These are phyloP conservation scores for Pseudogymnoascus pannorum DNA, from an alignment of 2,329 filamentous ascomycete species.

Conservation along the genomic window DNA sequence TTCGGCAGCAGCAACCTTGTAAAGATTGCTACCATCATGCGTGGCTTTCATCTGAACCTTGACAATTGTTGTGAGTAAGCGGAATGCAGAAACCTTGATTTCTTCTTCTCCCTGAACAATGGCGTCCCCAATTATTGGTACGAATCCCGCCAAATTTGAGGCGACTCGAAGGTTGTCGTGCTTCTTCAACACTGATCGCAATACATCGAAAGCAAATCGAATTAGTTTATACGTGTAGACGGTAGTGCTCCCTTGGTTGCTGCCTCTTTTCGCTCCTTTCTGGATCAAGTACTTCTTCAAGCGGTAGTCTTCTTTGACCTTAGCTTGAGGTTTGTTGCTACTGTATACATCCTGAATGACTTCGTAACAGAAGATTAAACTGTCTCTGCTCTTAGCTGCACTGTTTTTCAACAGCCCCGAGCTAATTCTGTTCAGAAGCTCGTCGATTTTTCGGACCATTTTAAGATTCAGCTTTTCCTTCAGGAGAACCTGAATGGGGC, in stretches of 20 bases:
- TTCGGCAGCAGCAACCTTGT: slow-evolving; percentile 75
- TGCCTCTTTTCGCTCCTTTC: slow-evolving; percentile 67
- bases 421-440: slow-evolving; percentile 74
- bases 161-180: slow-evolving; percentile 73
- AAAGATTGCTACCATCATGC: slow-evolving; percentile 55
- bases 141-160: slow-evolving; percentile 73
- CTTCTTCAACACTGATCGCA: slow-evolving; percentile 80
- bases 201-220: slow-evolving; percentile 78
- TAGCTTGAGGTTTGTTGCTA: slow-evolving; percentile 44
- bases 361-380: slow-evolving; percentile 92
- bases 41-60: slow-evolving; percentile 70
- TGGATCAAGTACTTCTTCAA: slow-evolving; percentile 73
- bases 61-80: slow-evolving; percentile 76
- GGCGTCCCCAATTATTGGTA: slow-evolving; percentile 83
- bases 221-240: slow-evolving; percentile 82
- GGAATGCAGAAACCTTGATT: slow-evolving; percentile 80
- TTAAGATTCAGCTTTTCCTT: slow-evolving; percentile 77
- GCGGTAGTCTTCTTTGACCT: slow-evolving; percentile 52
- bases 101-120: slow-evolving; percentile 82
- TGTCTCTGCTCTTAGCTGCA: slow-evolving; percentile 68
- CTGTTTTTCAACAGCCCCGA: slow-evolving; percentile 77
- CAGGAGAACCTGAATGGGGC: slow-evolving; percentile 70
- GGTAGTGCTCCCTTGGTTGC: slow-evolving; percentile 62
- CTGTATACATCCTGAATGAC: slow-evolving; percentile 82
- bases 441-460: slow-evolving; percentile 84